phyloP scores from a whole-genome alignment of 106 monocot genomes.

The Amphibolis antarctica region DNA sequence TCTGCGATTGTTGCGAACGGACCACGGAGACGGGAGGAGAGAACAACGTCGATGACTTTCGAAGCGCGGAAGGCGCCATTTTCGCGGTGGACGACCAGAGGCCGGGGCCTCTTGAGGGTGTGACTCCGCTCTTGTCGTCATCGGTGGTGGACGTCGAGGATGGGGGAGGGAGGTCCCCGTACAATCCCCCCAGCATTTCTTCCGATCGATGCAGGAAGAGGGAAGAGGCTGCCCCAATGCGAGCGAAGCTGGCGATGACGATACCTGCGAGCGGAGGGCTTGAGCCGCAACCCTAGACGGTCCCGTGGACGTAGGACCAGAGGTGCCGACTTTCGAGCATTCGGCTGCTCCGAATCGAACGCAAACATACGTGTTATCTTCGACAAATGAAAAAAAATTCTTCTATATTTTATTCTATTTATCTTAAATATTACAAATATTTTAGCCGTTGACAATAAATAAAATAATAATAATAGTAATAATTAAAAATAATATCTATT shows the following conservation, averaged over 20 bases:
- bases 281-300: no score
- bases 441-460: no score
- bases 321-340: no score
- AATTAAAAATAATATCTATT: no score
- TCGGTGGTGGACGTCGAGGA: constrained; percentile 38
- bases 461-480: no score
- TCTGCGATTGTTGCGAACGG: constrained; percentile 26
- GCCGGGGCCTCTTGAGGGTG: constrained; percentile 20
- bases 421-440: no score
- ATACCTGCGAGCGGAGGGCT: background rate
- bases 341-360: no score
- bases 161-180: constrained; percentile 94
- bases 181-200: constrained; percentile 72
- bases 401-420: no score
- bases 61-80: constrained; percentile 81
- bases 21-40: constrained; percentile 57
- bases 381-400: no score
- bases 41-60: constrained; percentile 52
- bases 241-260: background rate
- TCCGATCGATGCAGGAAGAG: background rate
- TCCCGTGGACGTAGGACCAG: no score
- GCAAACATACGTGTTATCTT: no score
- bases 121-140: constrained; percentile 47
- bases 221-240: background rate
- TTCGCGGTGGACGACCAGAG: constrained; percentile 96